Evolutionary conservation across 345 rosid genomes (phyloP), one percentile per base, ranked within the genome.

Genomic region (Eucalyptus tenuipes): DNA sequence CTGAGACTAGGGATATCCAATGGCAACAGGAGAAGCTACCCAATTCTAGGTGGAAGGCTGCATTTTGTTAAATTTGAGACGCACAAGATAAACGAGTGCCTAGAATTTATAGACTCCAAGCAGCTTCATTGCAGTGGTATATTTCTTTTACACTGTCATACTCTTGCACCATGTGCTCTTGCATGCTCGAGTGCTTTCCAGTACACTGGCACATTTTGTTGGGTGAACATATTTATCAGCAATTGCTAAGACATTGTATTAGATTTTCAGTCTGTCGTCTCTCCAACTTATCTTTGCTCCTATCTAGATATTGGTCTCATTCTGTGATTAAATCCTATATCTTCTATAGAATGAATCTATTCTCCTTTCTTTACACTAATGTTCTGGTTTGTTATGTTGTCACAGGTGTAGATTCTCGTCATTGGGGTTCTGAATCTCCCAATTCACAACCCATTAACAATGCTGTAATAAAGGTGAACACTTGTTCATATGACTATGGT

Each of bases 1-100:
- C 96, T 97, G 93, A 95, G 96, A 88, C 90, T 95, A 88, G 97
- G 96, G 71, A 91, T 97, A 50, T 91, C 93, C 48, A 98, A 95
- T 92, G 95, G 97, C 87, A 95, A 89, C 88, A 92, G 98, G 94
- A 95, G 98, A 94, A 96, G 95, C 93, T 96, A 94, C 90, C 99
- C 99, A 75, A 90, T 97, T 93, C 99, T 98, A 93, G 99, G 99
- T 87, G 99, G 99, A 75, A 95, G 99, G 91, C 96, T 98, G 88
- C 99, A 98, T 90, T 95, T 97, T 86, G 99, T 95, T 49, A 97
- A 97, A 93, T 97, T 97, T 90, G 99, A 97, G 95, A 97, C 99
- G 37, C 86, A 90, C 93, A 98, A 98, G 91, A 94, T 98, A 47
- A 95, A 94, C 82, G 99, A 98, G 85, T 98, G 99, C 92, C 92